Base-by-base conservation (phyloP, 257 asterid species). In the Przewalskia tangutica region DNA sequence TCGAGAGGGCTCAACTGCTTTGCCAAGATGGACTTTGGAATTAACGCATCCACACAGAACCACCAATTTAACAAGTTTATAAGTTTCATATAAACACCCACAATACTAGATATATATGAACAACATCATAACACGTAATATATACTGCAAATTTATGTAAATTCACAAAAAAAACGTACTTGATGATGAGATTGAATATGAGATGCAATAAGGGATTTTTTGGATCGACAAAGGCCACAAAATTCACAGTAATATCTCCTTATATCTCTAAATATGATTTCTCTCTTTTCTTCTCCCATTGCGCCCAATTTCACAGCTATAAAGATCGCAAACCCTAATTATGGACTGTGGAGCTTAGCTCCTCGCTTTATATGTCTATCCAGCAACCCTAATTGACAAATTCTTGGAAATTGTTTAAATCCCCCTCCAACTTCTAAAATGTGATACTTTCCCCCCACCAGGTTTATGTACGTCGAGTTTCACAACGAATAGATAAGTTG, bases 151-250 rank as follows among this genome's bases (percentile, higher is more conserved):
- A 11, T 50, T 50, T 65, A 3, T 6, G 42, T 3, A 38, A 38
- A 38, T 38, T 38, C 0, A 38, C 53, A 48, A 5, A 46, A 55
- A 12, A 32, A n/a, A 70, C 53, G n/a, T 17, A 93, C 98, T 93
- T 89, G 84, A 54, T 96, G 99, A 54, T 85, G 81, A 16, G 91
- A 62, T 4, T 81, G 88, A 58, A 96, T 82, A 84, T 96, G 99
- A 34, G 94, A 83, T 55, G 96, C 82, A 66, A 96, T 89, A 2
- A 96, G 88, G 14, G 93, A 50, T 84, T 94, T 96, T 89, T 96
- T 96, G 46, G 98, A 96, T 38, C 99, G 95, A 89, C 91, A 91
- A 42, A 94, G 67, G 9, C 98, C 98, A 87, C 98, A 96, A 85
- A 70, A 96, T 44, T 96, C 89, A 75, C 99, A 95, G 77, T 86